A percentile compares a stretch with the other conserved stretches of the same genome.
Evolutionary conservation across 75 land plant species (phyloP).

Genomic region (Cunninghamia lanceolata): DNA sequence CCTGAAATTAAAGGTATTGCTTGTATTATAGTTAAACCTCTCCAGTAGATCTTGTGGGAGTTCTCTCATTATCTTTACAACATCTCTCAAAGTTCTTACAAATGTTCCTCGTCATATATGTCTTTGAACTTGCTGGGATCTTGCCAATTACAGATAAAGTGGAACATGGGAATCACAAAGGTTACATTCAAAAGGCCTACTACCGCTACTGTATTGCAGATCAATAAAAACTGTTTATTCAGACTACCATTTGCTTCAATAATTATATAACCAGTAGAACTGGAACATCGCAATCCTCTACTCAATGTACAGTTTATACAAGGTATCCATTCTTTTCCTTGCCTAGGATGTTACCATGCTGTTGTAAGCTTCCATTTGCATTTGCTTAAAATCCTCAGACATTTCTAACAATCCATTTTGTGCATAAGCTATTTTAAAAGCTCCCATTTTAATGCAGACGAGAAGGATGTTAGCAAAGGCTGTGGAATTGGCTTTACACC

Average conservation of each 20-base stretch:
- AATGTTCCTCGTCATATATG: conserved; percentile 93
- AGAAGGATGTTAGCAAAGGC: no score
- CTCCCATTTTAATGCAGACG: no score
- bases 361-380: conserved; percentile 63
- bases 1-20: conserved; percentile 75
- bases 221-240: conserved; percentile 77
- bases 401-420: no score
- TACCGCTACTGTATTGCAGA: conserved; percentile 98
- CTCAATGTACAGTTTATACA: conserved; percentile 29
- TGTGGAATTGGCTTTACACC: no score
- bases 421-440: no score
- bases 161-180: conserved; percentile 85
- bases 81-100: conserved; percentile 47
- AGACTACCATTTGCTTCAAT: conserved; percentile 93
- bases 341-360: conserved; percentile 63
- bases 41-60: conserved; percentile 72
- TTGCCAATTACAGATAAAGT: conserved; percentile 92
- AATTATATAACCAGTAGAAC: conserved; percentile 72
- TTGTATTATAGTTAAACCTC: conserved; percentile 61
- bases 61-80: conserved; percentile 68
- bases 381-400: no score
- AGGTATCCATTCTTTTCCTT: conserved; percentile 56
- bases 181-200: conserved; percentile 88
- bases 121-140: conserved; percentile 93
- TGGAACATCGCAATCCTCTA: conserved; percentile 47